Conservation (phyloP, 2,329 filamentous ascomycete species). For the Simplicillium sp. region DNA sequence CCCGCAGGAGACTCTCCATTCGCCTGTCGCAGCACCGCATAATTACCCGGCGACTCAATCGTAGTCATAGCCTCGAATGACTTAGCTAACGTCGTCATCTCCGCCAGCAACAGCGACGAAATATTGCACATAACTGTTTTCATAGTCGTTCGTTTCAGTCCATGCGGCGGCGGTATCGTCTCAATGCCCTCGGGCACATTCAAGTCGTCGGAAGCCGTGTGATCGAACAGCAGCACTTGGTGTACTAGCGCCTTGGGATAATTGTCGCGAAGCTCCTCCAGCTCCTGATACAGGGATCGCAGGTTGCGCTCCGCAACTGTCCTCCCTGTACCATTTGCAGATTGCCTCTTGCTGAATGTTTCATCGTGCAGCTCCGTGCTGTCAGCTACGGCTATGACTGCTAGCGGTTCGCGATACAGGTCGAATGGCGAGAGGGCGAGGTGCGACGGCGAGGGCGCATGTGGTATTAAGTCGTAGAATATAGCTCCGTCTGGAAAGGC, state of each 20-base stretch:
- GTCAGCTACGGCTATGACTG: constrained; percentile 78
- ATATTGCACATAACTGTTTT: constrained; percentile 75
- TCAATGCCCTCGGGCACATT: constrained; percentile 59
- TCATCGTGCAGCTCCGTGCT: constrained; percentile 55
- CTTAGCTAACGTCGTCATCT: constrained; percentile 66
- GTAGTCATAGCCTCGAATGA: constrained; percentile 63
- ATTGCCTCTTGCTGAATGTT: constrained; percentile 44
- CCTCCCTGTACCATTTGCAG: constrained; percentile 37
- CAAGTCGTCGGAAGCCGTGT: constrained; percentile 39
- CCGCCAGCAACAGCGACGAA: constrained; percentile 62
- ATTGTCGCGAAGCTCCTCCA: constrained; percentile 60
- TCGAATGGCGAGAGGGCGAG: constrained; percentile 81
- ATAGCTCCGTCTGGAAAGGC: constrained; percentile 80
- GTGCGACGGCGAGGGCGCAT: constrained; percentile 70
- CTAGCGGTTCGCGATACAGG: constrained; percentile 73
- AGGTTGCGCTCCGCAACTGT: constrained; percentile 48
- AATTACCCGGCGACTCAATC: constrained; percentile 65
- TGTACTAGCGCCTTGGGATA: constrained; percentile 72
- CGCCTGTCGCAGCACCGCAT: constrained; percentile 24
- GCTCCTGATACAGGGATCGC: constrained; percentile 52
- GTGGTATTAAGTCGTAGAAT: constrained; percentile 78
- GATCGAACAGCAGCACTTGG: constrained; percentile 73
- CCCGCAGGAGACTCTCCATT: constrained; percentile 31
- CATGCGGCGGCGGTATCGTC: constrained; percentile 57
- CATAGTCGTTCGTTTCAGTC: constrained; percentile 68